Evolutionary conservation across 2,329 filamentous ascomycete genomes (phyloP).

Genomic region (Neofusicoccum sp.): DNA sequence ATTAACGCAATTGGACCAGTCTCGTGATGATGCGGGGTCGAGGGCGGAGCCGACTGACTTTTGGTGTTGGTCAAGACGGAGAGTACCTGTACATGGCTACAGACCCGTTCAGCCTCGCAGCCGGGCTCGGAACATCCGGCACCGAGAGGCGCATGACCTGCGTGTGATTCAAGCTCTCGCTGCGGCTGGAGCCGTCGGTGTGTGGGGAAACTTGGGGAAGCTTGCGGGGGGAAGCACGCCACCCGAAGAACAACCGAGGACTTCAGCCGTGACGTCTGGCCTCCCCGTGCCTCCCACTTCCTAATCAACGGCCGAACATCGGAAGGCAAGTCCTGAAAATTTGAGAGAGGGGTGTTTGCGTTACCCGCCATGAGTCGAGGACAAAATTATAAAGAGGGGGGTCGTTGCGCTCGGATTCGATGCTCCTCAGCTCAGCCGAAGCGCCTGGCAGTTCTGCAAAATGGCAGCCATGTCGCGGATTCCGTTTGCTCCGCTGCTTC

Average conservation of each 20-base stretch:
- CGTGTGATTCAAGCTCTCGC: neutral
- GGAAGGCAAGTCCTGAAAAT: too few relatives aligned
- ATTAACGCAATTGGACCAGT: too few relatives aligned
- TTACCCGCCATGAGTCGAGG: too few relatives aligned
- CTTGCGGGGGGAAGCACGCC: neutral
- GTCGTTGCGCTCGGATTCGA: neutral
- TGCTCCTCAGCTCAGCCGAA: neutral
- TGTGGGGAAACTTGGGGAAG: neutral
- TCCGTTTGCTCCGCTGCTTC: neutral
- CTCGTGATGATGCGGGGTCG: too few relatives aligned
- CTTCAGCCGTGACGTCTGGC: neutral
- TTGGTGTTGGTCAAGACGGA: too few relatives aligned
- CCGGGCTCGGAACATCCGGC: neutral
- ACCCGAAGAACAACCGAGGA: neutral
- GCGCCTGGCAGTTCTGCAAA: neutral
- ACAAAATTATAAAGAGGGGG: neutral
- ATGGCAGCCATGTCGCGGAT: neutral
- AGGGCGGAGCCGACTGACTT: too few relatives aligned
- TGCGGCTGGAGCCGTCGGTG: neutral
- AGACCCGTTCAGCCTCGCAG: too few relatives aligned
- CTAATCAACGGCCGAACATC: too few relatives aligned
- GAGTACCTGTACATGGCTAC: too few relatives aligned
- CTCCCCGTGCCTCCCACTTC: neutral
- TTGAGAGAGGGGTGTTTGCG: too few relatives aligned
- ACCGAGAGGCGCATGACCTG: neutral